Evolutionary conservation across 108 stramenopile species (phyloP), one percentile per base, ranked within the genome.

Genomic region (Cyclotella cryptica): DNA sequence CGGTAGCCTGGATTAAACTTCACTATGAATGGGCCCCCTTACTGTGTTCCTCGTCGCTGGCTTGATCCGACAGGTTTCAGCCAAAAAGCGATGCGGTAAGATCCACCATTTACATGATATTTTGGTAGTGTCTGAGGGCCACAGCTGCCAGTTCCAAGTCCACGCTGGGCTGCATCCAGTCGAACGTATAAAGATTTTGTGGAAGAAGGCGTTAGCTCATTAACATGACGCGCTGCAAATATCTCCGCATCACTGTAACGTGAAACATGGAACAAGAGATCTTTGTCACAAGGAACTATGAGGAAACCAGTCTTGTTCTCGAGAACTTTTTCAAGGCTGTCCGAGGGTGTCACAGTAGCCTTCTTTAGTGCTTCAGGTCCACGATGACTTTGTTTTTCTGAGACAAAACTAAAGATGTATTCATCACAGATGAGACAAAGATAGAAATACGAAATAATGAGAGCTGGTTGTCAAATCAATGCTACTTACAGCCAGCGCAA

Each of bases 121-220:
- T 69, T 30, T 19, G 55, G 45, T 19, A 81, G 69, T 40, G 73
- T 74, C 59, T 81, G 80, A 43, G 80, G 80, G 13, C 80, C 80
- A 66, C 80, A 81, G 40, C 74, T 75, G 14, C 80, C 80, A 5
- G 74, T 46, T 11, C 80, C 80, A 9, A 81, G 62, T 17, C 80
- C 80, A 28, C 80, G 73, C 42, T 81, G 80, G 6, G 80, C 80
- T 13, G 69, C 61, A 75, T 75, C 80, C 24, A 81, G 61, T 24
- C 74, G 73, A n/a, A 81, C 40, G 41, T 75, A 81, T 13, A 69
- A 52, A 19, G 42, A 54, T 40, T 66, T 54, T 14, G 63, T 35
- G 17, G 53, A 60, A 13, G 65, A 47, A 42, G 61, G 63, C n/a
- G 47, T 58, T 11, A 69, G 28, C 44, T 69, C 72, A 66, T 69